These are phyloP conservation scores for Cyclotella atomus DNA, from an alignment of 108 stramenopile species.

Conservation along the genomic window DNA sequence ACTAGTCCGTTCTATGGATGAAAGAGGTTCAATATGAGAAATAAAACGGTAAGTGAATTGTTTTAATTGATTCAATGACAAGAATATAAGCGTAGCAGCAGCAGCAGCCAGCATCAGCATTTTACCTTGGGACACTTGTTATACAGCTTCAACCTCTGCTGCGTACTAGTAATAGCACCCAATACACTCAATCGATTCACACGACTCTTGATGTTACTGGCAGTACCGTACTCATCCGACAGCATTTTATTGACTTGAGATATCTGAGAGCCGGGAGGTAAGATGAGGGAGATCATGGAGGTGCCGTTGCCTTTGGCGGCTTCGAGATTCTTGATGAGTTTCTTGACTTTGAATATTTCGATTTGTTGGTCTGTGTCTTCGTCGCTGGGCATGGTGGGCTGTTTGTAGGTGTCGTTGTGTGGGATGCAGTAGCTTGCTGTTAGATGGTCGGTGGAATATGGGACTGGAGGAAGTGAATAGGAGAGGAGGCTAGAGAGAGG, in stretches of 20 bases:
- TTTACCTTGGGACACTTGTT: conserved; percentile 88
- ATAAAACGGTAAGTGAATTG: too few relatives aligned
- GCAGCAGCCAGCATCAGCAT: too few relatives aligned
- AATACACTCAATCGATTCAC: conserved; percentile 97
- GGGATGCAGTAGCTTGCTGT: neutral
- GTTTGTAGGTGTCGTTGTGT: neutral
- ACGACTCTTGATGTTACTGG: conserved; percentile 98
- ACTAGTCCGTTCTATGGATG: conserved; percentile 78
- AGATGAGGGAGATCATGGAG: conserved; percentile 98
- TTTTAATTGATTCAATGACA: too few relatives aligned
- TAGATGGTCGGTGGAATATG: too few relatives aligned
- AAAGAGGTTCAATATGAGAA: too few relatives aligned
- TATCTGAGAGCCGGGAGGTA: conserved; percentile 97
- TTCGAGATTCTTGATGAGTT: conserved; percentile 97
- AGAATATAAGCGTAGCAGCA: too few relatives aligned
- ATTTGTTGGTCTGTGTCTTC: conserved; percentile 76
- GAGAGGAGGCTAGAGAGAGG: too few relatives aligned
- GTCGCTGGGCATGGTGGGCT: conserved; percentile 32
- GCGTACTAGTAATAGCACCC: conserved; percentile 98
- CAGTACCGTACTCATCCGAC: conserved; percentile 98
- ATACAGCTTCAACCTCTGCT: conserved; percentile 98
- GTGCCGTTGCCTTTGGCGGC: conserved; percentile 97
- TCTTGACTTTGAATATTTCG: conserved; percentile 99
- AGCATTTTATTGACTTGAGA: conserved; percentile 97
- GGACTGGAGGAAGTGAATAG: too few relatives aligned